Evolutionary conservation across 2,329 filamentous ascomycete species (phyloP), one percentile per base, ranked within the genome.

Genomic region (Xylaria sp.): DNA sequence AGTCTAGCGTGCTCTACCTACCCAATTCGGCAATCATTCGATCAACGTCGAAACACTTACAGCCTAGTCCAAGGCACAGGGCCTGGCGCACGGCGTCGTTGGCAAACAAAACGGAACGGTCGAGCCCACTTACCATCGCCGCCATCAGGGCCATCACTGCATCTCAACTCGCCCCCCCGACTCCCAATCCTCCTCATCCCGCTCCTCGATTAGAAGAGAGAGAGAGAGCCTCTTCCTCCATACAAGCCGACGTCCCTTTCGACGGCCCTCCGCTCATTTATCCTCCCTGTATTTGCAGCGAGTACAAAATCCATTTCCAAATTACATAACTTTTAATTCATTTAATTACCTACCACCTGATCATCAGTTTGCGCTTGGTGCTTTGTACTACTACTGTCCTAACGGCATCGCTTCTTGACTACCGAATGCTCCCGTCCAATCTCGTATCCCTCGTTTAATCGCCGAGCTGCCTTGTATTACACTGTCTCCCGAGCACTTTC

Each of bases 381-480:
- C 38, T n/a, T 52, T 65, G 51, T 31, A 31, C 9, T 63, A 63
- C 35, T 55, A 38, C 40, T 62, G 55, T 59, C 31, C 21, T 14
- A 23, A 23, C 12, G 11, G 40, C 15, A 35, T 45, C 49, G 35
- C 47, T 61, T 19, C 42, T 56, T 35, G n/a, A 19, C 12, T 57
- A 3, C 40, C 19, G 28, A 35, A 62, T 62, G 25, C 45, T 15
- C 12, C 55, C 35, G 21, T 55, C 43, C 28, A n/a, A 53, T 61
- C 45, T 66, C 50, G 35, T 54, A 45, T 61, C 45, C 23, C 31
- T 50, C 14, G 42, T 47, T 43, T 55, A 47, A 46, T 45, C 35
- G 40, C 47, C 28, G 28, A 21, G 15, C 23, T 35, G 55, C 38
- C 28, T 52, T 51, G 19, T 14, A 7, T 33, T 55, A 19, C 38